A percentile compares a stretch with the other conserved stretches of the same genome.
These are phyloP conservation scores for Asclepias syriaca DNA, from an alignment of 257 asterid species.

Conservation along the genomic window DNA sequence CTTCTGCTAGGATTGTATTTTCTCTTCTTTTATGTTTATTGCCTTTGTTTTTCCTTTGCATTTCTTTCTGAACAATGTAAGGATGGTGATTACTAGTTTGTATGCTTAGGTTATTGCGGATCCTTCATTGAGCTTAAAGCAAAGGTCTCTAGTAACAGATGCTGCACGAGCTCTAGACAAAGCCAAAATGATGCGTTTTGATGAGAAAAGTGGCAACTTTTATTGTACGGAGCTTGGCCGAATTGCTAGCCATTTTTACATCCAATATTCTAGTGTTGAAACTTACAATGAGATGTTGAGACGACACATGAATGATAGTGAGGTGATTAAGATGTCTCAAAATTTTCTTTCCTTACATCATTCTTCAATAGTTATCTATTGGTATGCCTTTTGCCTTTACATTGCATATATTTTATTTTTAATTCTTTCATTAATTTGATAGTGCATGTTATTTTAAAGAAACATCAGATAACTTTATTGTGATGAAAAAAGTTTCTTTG, in stretches of 20 bases:
- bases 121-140: slow-evolving; percentile 88
- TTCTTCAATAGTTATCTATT: background rate
- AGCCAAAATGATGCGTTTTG: slow-evolving; percentile 99
- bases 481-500: background rate
- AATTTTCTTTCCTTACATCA: slow-evolving; percentile 3
- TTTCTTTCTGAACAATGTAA: background rate
- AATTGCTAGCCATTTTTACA: slow-evolving; percentile 96
- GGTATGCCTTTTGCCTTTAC: background rate
- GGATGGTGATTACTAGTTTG: background rate
- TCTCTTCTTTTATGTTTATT: slow-evolving; percentile 3
- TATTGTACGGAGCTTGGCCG: slow-evolving; percentile 99
- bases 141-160: slow-evolving; percentile 81
- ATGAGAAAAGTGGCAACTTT: slow-evolving; percentile 98
- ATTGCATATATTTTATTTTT: background rate
- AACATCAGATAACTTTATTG: background rate
- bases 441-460: background rate
- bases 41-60: background rate
- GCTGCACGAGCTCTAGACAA: slow-evolving; percentile 97
- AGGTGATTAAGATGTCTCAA: slow-evolving; percentile 45
- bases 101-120: slow-evolving; percentile 73
- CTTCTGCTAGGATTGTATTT: background rate
- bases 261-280: slow-evolving; percentile 95
- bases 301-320: slow-evolving; percentile 96
- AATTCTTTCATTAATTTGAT: background rate
- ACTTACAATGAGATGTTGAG: slow-evolving; percentile 83